These are phyloP conservation scores for Plasmodium adleri DNA, from an alignment of 169 alveolate genomes.

Conservation along the genomic window DNA sequence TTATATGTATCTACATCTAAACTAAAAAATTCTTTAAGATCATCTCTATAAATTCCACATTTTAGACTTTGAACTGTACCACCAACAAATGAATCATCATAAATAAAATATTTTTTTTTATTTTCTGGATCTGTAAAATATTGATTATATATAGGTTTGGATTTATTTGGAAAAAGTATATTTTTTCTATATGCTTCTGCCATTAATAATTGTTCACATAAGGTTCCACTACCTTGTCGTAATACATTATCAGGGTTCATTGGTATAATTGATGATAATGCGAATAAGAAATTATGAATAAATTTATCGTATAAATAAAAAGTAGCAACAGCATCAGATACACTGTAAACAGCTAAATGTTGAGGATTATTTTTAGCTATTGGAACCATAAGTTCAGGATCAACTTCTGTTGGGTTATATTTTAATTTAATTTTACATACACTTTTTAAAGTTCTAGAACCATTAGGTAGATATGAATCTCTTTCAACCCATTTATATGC, in stretches of 20 bases:
- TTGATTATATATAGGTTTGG: constrained; percentile 90
- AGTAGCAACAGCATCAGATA: constrained; percentile 99
- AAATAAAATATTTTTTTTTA: constrained; percentile 85
- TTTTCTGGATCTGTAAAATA: constrained; percentile 80
- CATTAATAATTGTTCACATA: constrained; percentile 98
- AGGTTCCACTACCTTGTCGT: constrained; percentile 99
- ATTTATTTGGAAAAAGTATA: constrained; percentile 97
- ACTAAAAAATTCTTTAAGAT: constrained; percentile 94
- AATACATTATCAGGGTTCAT: constrained; percentile 96
- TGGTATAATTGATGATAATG: constrained; percentile 98
- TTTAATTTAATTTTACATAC: constrained; percentile 98
- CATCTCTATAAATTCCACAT: constrained; percentile 97
- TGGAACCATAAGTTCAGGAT: constrained; percentile 99
- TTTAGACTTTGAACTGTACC: constrained; percentile 98
- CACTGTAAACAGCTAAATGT: constrained; percentile 98
- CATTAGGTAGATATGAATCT: constrained; percentile 99
- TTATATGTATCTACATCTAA: constrained; percentile 92
- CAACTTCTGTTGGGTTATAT: constrained; percentile 99
- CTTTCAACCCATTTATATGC: constrained; percentile 99
- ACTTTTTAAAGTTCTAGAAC: constrained; percentile 93
- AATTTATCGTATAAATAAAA: constrained; percentile 96
- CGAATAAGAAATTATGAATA: constrained; percentile 98
- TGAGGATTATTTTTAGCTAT: constrained; percentile 96
- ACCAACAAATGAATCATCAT: constrained; percentile 93
- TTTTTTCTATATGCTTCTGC: constrained; percentile 96